phyloP scores from a whole-genome alignment of 352 stramenopile species.

The Phytophthora chlamydospora region DNA sequence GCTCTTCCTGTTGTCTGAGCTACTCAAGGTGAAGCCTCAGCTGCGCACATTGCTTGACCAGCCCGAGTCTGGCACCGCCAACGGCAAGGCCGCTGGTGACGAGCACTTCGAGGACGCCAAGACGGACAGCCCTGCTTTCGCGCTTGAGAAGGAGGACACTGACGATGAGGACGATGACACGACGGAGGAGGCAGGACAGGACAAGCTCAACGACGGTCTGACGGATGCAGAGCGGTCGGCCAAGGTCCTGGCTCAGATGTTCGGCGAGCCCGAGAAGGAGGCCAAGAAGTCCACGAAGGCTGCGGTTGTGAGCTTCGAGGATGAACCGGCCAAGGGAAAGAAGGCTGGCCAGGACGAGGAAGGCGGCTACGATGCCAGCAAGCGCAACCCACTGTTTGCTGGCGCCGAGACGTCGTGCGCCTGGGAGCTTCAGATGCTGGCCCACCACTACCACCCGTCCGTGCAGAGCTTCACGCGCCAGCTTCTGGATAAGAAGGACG shows the following conservation, averaged over 20 bases:
- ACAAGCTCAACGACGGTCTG: constrained; percentile 46
- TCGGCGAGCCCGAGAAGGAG: constrained; percentile 40
- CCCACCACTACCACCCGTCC: constrained; percentile 97
- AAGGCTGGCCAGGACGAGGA: constrained; percentile 15
- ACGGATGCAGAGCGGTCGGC: constrained; percentile 58
- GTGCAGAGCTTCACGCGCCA: constrained; percentile 93
- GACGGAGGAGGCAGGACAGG: constrained; percentile 27
- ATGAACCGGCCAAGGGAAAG: constrained; percentile 29
- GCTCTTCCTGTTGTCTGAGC: constrained; percentile 96
- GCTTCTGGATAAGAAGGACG: constrained; percentile 56
- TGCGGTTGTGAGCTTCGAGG: constrained; percentile 46
- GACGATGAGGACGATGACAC: constrained; percentile 40
- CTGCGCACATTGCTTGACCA: constrained; percentile 77
- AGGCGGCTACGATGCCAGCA: constrained; percentile 77
- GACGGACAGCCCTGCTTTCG: constrained; percentile 36
- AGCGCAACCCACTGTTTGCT: constrained; percentile 90
- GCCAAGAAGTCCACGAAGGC: constrained; percentile 23
- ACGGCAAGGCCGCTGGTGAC: constrained; percentile 35
- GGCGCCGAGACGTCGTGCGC: constrained; percentile 74
- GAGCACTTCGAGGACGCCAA: constrained; percentile 68
- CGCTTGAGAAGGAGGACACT: constrained; percentile 51
- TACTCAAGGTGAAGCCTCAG: constrained; percentile 88
- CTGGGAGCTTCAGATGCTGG: constrained; percentile 94
- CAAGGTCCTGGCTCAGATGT: constrained; percentile 71
- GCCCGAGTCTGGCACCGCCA: constrained; percentile 41